Evolutionary conservation across 2,329 filamentous ascomycete genomes (phyloP), one percentile per base, ranked within the genome.

Genomic region (Blumeria hordei): DNA sequence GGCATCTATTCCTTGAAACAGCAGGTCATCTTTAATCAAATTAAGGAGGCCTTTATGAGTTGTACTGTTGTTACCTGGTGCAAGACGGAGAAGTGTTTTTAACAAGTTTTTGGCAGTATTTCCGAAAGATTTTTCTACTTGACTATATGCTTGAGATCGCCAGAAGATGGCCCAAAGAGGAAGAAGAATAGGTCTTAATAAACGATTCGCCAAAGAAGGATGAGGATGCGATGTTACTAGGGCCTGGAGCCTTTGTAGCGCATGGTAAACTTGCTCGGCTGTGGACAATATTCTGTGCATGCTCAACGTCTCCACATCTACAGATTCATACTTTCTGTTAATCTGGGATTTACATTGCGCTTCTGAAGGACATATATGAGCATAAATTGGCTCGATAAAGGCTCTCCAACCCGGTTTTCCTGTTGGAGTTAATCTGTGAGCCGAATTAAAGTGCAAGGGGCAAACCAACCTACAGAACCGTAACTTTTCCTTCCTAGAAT

Each of bases 151-250:
- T 7, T 64, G 64, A 0, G 66, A 61, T 71, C 77, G 78, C 5
- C 74, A 75, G 0, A 75, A 69, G 14, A 85, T 63, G 1, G 73
- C 69, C 82, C 82, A 86, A 0, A 86, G 67, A 1, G 80, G 74
- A 4, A 78, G 65, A 2, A 83, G 60, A 1, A 84, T 62, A 0
- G 76, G 76, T 2, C 70, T 68, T 2, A 85, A 65, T 0, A 86
- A 68, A 53, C 82, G 71, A 58, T 73, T 78, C 47, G 78, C 75
- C 9, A 85, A 66, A 0, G 79, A 79, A 0, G 80, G 77, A 55
- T 83, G 81, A 0, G 80, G 80, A 61, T 82, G 81, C 0, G 79
- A 81, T 18, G 75, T 69, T 1, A 80, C 64, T 1, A 86, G 66
- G 0, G 72, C 69, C 37, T 70, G 71, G 0, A 86, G 64, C 14